These are phyloP conservation scores for Spiraea crenata DNA, from an alignment of 331 rosid species.

Conservation along the genomic window DNA sequence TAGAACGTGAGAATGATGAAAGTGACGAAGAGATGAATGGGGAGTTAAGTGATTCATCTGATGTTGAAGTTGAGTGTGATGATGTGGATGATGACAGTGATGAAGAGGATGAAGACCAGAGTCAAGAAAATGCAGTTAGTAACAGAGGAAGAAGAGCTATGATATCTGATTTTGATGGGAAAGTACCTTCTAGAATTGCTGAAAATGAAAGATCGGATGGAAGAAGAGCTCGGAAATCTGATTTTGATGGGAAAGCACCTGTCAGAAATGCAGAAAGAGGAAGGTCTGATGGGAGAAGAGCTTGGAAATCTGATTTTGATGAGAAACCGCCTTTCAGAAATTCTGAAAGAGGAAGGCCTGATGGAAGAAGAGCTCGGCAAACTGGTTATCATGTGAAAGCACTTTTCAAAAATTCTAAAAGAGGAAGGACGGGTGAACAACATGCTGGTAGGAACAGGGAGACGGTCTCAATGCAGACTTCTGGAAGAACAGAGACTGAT, in stretches of 20 bases:
- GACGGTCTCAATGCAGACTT: slow-evolving; percentile 16
- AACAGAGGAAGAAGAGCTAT: slow-evolving; percentile 23
- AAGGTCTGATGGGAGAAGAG: slow-evolving; percentile 12
- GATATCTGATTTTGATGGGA: slow-evolving; percentile 21
- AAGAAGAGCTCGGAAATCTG: slow-evolving; percentile 21
- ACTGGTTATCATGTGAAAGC: slow-evolving; percentile 3
- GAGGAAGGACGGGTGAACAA: slow-evolving; percentile 30
- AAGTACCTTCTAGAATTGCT: slow-evolving; percentile 27
- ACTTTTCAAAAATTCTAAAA: slow-evolving; percentile 30
- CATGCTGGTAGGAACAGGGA: slow-evolving; percentile 16
- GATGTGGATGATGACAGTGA: slow-evolving; percentile 20
- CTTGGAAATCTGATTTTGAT: slow-evolving; percentile 21
- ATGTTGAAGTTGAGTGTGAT: slow-evolving; percentile 40
- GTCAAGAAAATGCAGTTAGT: slow-evolving; percentile 17
- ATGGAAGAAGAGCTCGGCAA: slow-evolving; percentile 22
- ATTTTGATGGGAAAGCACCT: slow-evolving; percentile 16
- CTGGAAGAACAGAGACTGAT: slow-evolving; percentile 22
- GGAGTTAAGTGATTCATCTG: slow-evolving; percentile 35
- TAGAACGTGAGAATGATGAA: slow-evolving; percentile 18
- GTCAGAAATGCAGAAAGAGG: slow-evolving; percentile 30
- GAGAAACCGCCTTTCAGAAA: slow-evolving; percentile 24
- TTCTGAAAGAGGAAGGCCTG: slow-evolving; percentile 28
- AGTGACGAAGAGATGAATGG: slow-evolving; percentile 32
- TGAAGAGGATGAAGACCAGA: slow-evolving; percentile 27
- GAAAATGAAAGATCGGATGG: slow-evolving; percentile 23